Evolutionary conservation across 306 rosid species (phyloP), one percentile per base, ranked within the genome.

Genomic region (Glycine soja): DNA sequence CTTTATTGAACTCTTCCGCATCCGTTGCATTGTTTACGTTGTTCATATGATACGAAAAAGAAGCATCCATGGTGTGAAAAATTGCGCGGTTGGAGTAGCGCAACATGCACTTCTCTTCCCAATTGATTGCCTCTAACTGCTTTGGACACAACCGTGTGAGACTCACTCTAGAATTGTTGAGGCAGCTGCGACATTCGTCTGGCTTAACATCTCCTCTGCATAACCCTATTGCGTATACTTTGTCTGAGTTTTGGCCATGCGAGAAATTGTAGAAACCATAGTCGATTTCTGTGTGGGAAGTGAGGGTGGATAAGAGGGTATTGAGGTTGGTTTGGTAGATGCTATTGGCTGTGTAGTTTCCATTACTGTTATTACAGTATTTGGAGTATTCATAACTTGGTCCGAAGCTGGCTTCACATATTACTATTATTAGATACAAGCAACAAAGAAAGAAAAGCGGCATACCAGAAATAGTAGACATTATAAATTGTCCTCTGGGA

Each of bases 181-280:
- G 83, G 71, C 92, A 89, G 32, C 24, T 46, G 3, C 71, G 81
- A 46, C 95, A 89, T 0, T 3, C 53, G 10, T 68, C 72, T 1
- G 64, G 38, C 7, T 24, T 8, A 10, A 87, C 11, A 54, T 89
- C 91, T 4, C 90, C 91, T 51, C 87, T 58, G 50, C 92, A 91
- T 11, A 59, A 19, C 66, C 66, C 66, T 0, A 59, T 59, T 14
- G 40, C 66, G 40, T 59, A 3, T 59, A 59, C 88, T 70, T 63
- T 48, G 70, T 88, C 24, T 10, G 83, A 11, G 74, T 46, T 48
- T 36, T 70, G 1, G 10, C 90, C 90, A 0, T 47, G 5, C 0
- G 86, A 79, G 38, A 81, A 77, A 30, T 74, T 81, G 71, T 72
- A 80, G 75, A 85, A 90, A 32, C 85, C 86, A 9, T 84, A 69